phyloP scores from a whole-genome alignment of 2,329 filamentous ascomycete genomes.

The Chaetomiaceae sp. region DNA sequence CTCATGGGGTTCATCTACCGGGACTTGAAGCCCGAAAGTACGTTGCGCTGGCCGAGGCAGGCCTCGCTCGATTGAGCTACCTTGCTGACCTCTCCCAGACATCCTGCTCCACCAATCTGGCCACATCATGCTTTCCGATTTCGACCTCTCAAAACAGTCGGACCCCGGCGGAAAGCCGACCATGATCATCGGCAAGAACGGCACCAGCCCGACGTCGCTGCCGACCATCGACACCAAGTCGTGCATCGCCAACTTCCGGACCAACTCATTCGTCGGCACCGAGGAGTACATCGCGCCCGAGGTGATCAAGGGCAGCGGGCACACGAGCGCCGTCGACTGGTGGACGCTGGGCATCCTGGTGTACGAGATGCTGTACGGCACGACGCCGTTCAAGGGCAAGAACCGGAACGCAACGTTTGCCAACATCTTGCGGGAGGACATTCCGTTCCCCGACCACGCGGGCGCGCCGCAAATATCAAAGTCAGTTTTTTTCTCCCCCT shows the following conservation, averaged over 20 bases:
- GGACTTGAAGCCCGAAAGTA: constrained; percentile 96
- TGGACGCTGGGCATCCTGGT: constrained; percentile 97
- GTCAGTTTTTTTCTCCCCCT: constrained; percentile 50
- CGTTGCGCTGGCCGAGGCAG: too few relatives aligned
- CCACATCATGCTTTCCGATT: constrained; percentile 99
- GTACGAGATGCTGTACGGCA: constrained; percentile 98
- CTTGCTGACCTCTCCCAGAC: constrained; percentile 53
- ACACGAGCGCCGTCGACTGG: constrained; percentile 98
- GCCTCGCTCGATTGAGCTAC: too few relatives aligned
- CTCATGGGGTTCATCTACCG: constrained; percentile 99
- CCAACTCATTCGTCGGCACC: constrained; percentile 96
- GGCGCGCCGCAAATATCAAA: constrained; percentile 83
- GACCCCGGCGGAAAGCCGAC: constrained; percentile 92
- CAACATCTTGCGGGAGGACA: constrained; percentile 92
- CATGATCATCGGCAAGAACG: constrained; percentile 92
- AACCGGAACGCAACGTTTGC: constrained; percentile 97
- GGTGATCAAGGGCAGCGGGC: constrained; percentile 96
- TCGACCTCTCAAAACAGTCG: constrained; percentile 96
- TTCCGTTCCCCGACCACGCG: constrained; percentile 87
- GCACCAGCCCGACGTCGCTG: constrained; percentile 77
- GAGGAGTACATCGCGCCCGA: constrained; percentile 99
- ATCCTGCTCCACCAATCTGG: constrained; percentile 98
- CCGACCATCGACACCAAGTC: constrained; percentile 98
- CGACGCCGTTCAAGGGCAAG: constrained; percentile 98
- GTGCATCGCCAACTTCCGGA: constrained; percentile 96